These are phyloP conservation scores for Nadsonia commutata DNA, from an alignment of 1,139 yeast species.

Conservation along the genomic window DNA sequence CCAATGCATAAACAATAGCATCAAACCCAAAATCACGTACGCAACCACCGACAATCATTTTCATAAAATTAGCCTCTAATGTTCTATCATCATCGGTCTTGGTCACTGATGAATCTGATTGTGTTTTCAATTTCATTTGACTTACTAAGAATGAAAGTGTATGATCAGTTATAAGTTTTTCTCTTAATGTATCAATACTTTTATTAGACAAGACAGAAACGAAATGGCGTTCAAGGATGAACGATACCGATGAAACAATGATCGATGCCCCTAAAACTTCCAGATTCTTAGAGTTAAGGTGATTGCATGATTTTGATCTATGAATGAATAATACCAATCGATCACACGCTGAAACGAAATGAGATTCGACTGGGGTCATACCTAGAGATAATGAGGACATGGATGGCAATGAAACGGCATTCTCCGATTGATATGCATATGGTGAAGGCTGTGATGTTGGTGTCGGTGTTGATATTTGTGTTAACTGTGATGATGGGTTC, in stretches of 20 bases:
- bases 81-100: background rate
- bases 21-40: constrained; percentile 74
- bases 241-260: constrained; percentile 40
- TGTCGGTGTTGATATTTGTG: background rate
- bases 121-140: constrained; percentile 27
- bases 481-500: background rate
- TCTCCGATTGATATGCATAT: constrained; percentile 1
- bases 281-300: constrained; percentile 19
- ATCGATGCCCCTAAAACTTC: constrained; percentile 45
- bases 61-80: constrained; percentile 27
- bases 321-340: constrained; percentile 3
- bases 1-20: constrained; percentile 40
- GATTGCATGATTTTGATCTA: constrained; percentile 3
- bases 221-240: constrained; percentile 34
- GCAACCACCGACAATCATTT: constrained; percentile 52
- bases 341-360: constrained; percentile 4
- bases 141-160: constrained; percentile 16
- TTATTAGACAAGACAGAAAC: constrained; percentile 2
- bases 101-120: constrained; percentile 25
- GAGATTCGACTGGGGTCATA: background rate
- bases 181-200: constrained; percentile 1
- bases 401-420: constrained; percentile 6
- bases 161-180: constrained; percentile 4
- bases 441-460: constrained; percentile 2
- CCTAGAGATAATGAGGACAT: constrained; percentile 7